phyloP scores from a whole-genome alignment of 352 stramenopile genomes.

The Pythium aquatile region DNA sequence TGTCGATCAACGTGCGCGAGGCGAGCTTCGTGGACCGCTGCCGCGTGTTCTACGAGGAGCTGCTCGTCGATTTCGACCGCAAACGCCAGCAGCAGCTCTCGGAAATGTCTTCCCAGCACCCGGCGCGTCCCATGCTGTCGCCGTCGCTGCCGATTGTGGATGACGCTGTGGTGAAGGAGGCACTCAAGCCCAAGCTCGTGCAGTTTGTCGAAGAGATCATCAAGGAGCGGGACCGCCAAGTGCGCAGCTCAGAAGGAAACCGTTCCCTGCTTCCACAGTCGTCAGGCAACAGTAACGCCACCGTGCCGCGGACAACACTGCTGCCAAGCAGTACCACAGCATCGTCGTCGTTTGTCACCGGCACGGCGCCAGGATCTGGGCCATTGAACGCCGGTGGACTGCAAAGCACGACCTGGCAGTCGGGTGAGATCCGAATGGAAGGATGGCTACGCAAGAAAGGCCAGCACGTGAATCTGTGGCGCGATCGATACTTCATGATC shows the following conservation, averaged over 20 bases:
- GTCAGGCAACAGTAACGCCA: not conserved
- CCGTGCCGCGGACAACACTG: not conserved
- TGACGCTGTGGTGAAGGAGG: conserved; percentile 57
- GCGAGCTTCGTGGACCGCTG: conserved; percentile 48
- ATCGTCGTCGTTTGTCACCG: conserved; percentile 17
- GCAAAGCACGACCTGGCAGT: conserved; percentile 17
- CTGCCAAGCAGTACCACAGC: conserved; percentile 15
- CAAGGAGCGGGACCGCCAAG: conserved; percentile 54
- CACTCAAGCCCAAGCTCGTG: conserved; percentile 74
- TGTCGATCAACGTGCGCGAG: conserved; percentile 37
- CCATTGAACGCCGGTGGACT: conserved; percentile 9
- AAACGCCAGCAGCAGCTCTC: conserved; percentile 25
- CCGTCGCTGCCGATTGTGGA: conserved; percentile 40
- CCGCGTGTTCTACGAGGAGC: conserved; percentile 57
- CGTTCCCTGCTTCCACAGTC: not conserved
- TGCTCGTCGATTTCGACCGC: conserved; percentile 49
- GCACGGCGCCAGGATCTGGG: not conserved
- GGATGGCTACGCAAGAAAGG: conserved; percentile 86
- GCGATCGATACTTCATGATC: conserved; percentile 88
- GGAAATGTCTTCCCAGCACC: conserved; percentile 12
- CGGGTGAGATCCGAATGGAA: conserved; percentile 82
- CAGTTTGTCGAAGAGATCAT: conserved; percentile 77
- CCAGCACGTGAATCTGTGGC: conserved; percentile 84
- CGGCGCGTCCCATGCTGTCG: conserved; percentile 19
- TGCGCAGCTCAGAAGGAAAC: conserved; percentile 8